Base-by-base conservation (phyloP, 805 yeast genomes). In the Kuraishia cidri region DNA sequence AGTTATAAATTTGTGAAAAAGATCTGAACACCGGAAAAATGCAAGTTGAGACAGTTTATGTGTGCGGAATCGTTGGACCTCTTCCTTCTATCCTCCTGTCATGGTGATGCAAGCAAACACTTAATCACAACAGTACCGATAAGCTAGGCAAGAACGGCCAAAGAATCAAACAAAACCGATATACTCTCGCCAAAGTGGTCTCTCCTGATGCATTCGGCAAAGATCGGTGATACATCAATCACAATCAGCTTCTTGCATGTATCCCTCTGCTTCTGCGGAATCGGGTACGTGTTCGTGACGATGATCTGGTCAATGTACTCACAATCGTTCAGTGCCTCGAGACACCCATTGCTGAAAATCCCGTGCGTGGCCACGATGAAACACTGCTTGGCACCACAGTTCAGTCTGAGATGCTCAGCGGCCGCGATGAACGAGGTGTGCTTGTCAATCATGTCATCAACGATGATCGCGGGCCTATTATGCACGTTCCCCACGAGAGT, bases 161-260 rank as follows among this genome's bases (percentile, higher is more conserved):
- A 68, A 31, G 94, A 86, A 57, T 88, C 95, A 55, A 90, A 88
- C 47, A 88, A 64, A 14, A 88, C 95, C 26, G 95, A 84, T 40
- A 90, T 88, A 47, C 94, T 81, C 64, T 90, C 97, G 56, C 98
- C 99, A 48, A 90, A 88, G 58, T 92, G 99, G 54, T 92, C 96
- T 65, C 99, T 82, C 64, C 99, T 79, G 40, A 92, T 90, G 60
- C 97, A 92, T 65, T 92, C 99, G 23, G 97, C 97, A 52, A 92
- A 83, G 34, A 92, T 87, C 13, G 95, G 82, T 39, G 96, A 82
- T 31, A 92, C 94, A 51, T 92, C 98, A 47, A 92, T 87, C 31
- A 86, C 81, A 11, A 76, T 77, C 46, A 92, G 67, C 58, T 92
- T 92, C 37, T 73, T 63, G 41, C 79, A 68, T 31, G 64, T 67